Evolutionary conservation across 257 asterid species (phyloP), one percentile per base, ranked within the genome.

Genomic region (Henckelia pumila): DNA sequence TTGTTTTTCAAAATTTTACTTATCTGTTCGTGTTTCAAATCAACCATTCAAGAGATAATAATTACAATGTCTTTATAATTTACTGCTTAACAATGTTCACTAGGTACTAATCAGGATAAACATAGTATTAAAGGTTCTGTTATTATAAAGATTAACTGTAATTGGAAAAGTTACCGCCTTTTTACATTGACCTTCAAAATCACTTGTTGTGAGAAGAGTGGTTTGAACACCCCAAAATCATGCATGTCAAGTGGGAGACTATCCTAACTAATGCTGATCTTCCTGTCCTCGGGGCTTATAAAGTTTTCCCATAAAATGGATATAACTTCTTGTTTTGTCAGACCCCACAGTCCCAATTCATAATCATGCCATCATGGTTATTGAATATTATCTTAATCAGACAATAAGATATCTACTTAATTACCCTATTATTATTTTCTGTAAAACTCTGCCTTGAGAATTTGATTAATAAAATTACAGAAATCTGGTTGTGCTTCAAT

Each of bases 161-260:
- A n/a, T n/a, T n/a, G n/a, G n/a, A n/a, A n/a, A n/a, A n/a, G n/a
- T n/a, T n/a, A n/a, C n/a, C n/a, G n/a, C n/a, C 33, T 55, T 64
- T 60, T 26, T 63, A 57, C 29, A 8, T 59, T 65, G 71, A 65
- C 49, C 24, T 9, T 58, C 23, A 32, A 47, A 73, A 16, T 72
- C 67, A 47, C 32, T 59, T 30, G 32, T 63, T 26, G 30, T 59
- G 67, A n/a, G 59, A 33, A 53, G 55, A 66, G 56, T 61, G 4
- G 61, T 61, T 40, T 22, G 23, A 40, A 59, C 71, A 47, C 56
- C 22, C 57, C 25, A 29, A 74, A 29, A 28, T 28, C 37, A 49
- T 74, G 57, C 47, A 20, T 61, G 57, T 29, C 19, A 26, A 33
- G 16, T 33, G 59, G 52, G 30, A 29, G 30, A 33, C n/a, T n/a